Conservation (phyloP, 2,329 filamentous ascomycete genomes). For the Triangularia setosa region DNA sequence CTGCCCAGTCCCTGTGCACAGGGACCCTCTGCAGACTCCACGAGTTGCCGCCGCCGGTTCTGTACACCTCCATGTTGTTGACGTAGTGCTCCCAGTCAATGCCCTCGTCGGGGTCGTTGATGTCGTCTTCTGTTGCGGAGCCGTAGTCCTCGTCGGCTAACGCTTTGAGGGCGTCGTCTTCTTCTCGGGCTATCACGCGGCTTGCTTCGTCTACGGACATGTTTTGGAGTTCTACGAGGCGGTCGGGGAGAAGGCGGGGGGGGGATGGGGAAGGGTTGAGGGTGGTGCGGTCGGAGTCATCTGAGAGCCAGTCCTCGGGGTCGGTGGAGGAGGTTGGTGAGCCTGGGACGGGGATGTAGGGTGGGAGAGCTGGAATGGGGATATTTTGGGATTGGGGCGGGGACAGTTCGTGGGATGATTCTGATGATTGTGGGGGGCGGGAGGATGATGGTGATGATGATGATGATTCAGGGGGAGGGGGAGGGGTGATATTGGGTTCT, state of each 20-base stretch:
- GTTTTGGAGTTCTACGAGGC: no score
- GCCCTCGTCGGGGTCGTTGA: neutral
- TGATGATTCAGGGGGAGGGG: neutral
- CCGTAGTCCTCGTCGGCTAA: neutral
- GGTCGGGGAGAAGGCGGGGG: neutral
- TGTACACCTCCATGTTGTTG: neutral
- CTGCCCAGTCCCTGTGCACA: neutral
- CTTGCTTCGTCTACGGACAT: neutral
- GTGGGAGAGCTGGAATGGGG: no score
- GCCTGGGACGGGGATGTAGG: neutral
- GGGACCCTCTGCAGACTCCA: neutral
- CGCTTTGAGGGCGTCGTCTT: neutral
- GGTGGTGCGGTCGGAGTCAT: neutral
- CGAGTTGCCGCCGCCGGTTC: neutral
- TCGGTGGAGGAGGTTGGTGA: neutral
- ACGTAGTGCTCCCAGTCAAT: neutral
- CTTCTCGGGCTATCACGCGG: neutral
- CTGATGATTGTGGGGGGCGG: neutral
- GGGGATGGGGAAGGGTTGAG: neutral
- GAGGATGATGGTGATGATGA: neutral
- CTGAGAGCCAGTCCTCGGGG: neutral
- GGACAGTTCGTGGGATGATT: no score
- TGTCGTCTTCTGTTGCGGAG: neutral
- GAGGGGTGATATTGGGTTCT: neutral
- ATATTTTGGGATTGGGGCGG: no score